These are phyloP conservation scores for Sclerotinia spermophila DNA, from an alignment of 2,329 filamentous ascomycete species.

Conservation along the genomic window DNA sequence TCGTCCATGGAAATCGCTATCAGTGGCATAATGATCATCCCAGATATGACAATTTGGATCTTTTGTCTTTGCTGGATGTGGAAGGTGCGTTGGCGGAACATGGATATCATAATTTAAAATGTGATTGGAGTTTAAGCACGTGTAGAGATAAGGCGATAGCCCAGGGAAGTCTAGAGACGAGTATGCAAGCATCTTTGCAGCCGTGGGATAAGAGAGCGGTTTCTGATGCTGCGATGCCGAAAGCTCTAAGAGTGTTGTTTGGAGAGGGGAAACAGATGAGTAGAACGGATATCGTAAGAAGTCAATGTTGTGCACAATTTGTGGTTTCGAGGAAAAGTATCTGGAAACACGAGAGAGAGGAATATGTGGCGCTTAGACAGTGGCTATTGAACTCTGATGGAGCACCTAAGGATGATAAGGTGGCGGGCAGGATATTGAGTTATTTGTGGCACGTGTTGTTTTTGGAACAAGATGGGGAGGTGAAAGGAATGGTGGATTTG, in stretches of 20 bases:
- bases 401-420: conserved; percentile 42
- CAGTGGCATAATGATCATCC: conserved; percentile 46
- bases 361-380: conserved; percentile 50
- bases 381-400: conserved; percentile 48
- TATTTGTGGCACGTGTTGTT: conserved; percentile 51
- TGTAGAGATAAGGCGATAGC: conserved; percentile 38
- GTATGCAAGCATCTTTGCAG: conserved; percentile 39
- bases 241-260: conserved; percentile 38
- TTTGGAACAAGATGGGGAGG: conserved; percentile 28
- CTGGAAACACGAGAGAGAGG: conserved; percentile 46
- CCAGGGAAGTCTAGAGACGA: conserved; percentile 43
- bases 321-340: conserved; percentile 48
- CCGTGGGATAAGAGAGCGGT: conserved; percentile 44
- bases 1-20: conserved; percentile 43
- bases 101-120: conserved; percentile 49
- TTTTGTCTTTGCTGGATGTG: conserved; percentile 42
- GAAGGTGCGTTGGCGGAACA: conserved; percentile 38
- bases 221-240: conserved; percentile 40
- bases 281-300: conserved; percentile 43
- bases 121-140: conserved; percentile 47
- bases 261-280: conserved; percentile 41
- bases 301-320: conserved; percentile 56
- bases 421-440: conserved; percentile 45
- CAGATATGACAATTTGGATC: conserved; percentile 44
- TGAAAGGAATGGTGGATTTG: conserved; percentile 21